Base-by-base conservation (phyloP, 192 early-diverging fungal genomes). In the Pilobolus umbonatus region DNA sequence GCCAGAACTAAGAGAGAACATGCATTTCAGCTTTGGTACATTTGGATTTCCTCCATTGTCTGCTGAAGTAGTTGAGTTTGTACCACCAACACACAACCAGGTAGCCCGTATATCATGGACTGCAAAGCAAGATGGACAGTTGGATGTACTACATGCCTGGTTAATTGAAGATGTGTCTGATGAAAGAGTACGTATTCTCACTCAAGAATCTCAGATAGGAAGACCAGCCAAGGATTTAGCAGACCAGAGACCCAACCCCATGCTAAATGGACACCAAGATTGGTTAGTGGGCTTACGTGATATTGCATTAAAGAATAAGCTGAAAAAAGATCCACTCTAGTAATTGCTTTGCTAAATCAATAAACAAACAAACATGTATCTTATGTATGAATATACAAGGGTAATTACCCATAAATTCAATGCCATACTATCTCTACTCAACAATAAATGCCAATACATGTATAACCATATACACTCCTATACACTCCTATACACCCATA, bases 131-230 rank as follows among this genome's bases (percentile, higher is more conserved):
- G 30, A 51, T 19, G 49, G 49, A 8, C 19, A 51, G 1, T 34
- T 51, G 30, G 49, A 51, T 31, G 49, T 51, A 30, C 29, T 51
- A 3, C 49, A 51, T 31, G 49, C 49, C 19, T 51, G 49, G 49
- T 19, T 51, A 34, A 31, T 51, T 10, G 49, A 51, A 31, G 49
- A 51, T 11, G 19, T 51, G 11, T 9, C 49, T 31, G 49, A 28
- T 8, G 15, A 17, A 19, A 28, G 49, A 31, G 31, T 51, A 31
- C 49, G 49, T 34, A 9, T 51, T 4, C 49, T 51, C 19, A 51
- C 49, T 17, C 49, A 51, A 19, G 49, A 51, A 19, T 29, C 30
- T 31, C 49, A 51, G 29, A 51, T 51, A 1, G 49, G 49, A 17
- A 30, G 32, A 22, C 49, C 49, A 19, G 49, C 49, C 17, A 28